A percentile compares a stretch with the other conserved stretches of the same genome.
These are phyloP conservation scores for Arthroderma uncinatum DNA, from an alignment of 2,329 filamentous ascomycete species.

Conservation along the genomic window DNA sequence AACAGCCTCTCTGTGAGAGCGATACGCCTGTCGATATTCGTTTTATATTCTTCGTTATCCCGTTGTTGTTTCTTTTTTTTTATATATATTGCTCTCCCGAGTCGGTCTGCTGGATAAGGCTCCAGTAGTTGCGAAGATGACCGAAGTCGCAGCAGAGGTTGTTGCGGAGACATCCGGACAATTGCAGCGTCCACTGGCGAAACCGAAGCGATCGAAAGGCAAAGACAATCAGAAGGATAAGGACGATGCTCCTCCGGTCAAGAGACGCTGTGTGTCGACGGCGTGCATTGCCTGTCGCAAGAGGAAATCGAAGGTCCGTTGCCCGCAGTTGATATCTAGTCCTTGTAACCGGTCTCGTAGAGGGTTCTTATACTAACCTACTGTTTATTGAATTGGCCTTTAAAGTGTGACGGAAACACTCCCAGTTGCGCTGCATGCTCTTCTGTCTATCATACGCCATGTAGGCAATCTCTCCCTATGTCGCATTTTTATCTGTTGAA, in stretches of 20 bases:
- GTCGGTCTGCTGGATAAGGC: background rate
- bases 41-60: background rate
- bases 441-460: constrained; percentile 60
- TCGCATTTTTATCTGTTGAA: background rate
- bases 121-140: background rate
- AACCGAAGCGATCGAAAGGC: background rate
- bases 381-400: background rate
- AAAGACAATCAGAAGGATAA: constrained; percentile 12
- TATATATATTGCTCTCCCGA: background rate
- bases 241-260: constrained; percentile 30
- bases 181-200: background rate
- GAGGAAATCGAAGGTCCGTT: constrained; percentile 57
- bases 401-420: constrained; percentile 71
- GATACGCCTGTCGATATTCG: background rate
- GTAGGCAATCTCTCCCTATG: constrained; percentile 18
- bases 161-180: background rate
- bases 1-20: background rate
- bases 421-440: constrained; percentile 93
- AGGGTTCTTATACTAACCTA: background rate
- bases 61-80: too few relatives aligned
- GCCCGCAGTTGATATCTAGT: background rate
- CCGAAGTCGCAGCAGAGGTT: background rate
- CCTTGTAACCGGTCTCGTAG: constrained; percentile 4
- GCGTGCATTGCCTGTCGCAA: constrained; percentile 70
- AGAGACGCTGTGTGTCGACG: constrained; percentile 71